phyloP scores from a whole-genome alignment of 352 stramenopile genomes.

The Phytophthora pseudosyringae region DNA sequence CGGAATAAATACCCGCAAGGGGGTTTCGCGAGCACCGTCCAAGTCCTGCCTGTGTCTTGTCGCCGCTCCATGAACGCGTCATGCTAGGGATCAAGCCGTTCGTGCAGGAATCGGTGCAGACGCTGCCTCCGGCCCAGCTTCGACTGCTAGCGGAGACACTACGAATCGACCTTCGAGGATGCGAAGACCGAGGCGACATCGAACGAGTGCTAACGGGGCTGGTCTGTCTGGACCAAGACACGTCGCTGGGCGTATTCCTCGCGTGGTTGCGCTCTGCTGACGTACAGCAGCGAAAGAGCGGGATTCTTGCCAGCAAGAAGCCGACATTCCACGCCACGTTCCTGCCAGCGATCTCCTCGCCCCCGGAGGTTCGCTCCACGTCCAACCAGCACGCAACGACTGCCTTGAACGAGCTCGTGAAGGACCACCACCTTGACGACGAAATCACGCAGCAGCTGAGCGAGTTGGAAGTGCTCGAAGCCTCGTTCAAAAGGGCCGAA shows the following conservation, averaged over 20 bases:
- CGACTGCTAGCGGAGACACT: slow-evolving; percentile 63
- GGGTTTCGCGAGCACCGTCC: slow-evolving; percentile 14
- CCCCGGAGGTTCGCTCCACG: background rate
- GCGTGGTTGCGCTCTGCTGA: slow-evolving; percentile 56
- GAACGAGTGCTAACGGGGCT: slow-evolving; percentile 67
- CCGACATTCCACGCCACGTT: slow-evolving; percentile 69
- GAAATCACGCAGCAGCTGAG: slow-evolving; percentile 51
- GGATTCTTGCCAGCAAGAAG: slow-evolving; percentile 38
- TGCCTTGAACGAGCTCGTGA: slow-evolving; percentile 30
- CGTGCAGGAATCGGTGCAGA: slow-evolving; percentile 65
- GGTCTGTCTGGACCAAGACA: slow-evolving; percentile 78
- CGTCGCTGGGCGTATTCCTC: slow-evolving; percentile 73
- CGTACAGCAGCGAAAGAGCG: slow-evolving; percentile 32
- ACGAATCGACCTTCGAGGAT: slow-evolving; percentile 64
- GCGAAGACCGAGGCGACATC: slow-evolving; percentile 63
- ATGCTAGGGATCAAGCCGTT: slow-evolving; percentile 75
- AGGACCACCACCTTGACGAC: slow-evolving; percentile 65
- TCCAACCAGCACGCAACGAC: slow-evolving; percentile 19
- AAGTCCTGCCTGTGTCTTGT: slow-evolving; percentile 8
- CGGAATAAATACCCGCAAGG: slow-evolving; percentile 22
- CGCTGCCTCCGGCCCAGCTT: slow-evolving; percentile 52
- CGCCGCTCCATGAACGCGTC: slow-evolving; percentile 4
- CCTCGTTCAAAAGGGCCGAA: slow-evolving; percentile 68
- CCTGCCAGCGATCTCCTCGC: slow-evolving; percentile 51
- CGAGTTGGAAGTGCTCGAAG: slow-evolving; percentile 57